Conservation (phyloP, 1,284 basidiomycete genomes). For the Phylloporus sp. region DNA sequence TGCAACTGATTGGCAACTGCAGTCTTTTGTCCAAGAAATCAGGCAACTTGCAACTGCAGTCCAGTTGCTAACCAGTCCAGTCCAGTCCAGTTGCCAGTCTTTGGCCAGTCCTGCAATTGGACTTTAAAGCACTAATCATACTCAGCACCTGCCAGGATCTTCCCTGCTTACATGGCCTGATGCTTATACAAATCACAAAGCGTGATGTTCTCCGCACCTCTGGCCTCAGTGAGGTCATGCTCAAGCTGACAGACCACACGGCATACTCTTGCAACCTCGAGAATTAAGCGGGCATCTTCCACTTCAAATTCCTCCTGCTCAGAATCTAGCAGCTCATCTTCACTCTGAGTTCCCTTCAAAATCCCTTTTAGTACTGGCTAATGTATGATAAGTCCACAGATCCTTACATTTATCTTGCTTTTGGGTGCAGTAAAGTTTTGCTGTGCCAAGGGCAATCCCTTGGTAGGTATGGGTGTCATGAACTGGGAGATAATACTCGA, state of each 20-base stretch:
- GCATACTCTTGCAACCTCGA: neutral
- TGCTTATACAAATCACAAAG: neutral
- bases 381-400: neutral
- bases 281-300: neutral
- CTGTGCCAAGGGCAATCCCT: neutral
- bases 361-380: neutral
- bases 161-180: neutral
- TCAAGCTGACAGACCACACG: neutral
- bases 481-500: neutral
- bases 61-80: no score
- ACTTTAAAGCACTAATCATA: no score
- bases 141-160: neutral
- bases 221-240: neutral
- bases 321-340: neutral
- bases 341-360: neutral
- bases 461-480: neutral
- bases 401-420: neutral
- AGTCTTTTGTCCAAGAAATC: no score
- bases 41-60: no score
- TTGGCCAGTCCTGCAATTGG: no score
- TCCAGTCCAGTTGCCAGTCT: no score
- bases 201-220: neutral
- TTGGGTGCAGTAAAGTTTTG: neutral
- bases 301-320: neutral
- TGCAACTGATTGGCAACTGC: no score